Base-by-base conservation (phyloP, 495 filamentous ascomycete genomes). In the Tetracladium setigerum region DNA sequence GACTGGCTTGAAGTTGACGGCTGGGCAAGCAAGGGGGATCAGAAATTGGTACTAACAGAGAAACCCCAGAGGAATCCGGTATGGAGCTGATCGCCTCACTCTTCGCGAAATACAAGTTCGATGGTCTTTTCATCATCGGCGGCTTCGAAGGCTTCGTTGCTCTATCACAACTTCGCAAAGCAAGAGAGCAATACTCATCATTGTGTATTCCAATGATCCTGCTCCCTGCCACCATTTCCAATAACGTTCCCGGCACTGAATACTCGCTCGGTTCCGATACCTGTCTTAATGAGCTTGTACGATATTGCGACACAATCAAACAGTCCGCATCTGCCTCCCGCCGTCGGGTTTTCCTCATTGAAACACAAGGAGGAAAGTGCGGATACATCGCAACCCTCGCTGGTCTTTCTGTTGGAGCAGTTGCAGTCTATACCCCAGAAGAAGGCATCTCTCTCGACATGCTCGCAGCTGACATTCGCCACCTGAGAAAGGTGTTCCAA, bases 141-240 rank as follows among this genome's bases (percentile, higher is more conserved):
- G 94, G 94, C 2, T 99, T 99, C 55, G 94, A 99, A 67, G 94
- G 89, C 9, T 99, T 91, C 72, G 94, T 92, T 42, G 83, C 94
- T 1, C 74, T 96, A 38, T 84, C 83, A 32, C 82, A 97, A 64
- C 73, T 99, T 33, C 80, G 91, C 47, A 76, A 84, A 65, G 90
- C 84, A 3, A 74, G 89, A 44, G 74, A 79, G 9, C 70, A 85
- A 41, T 95, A 84, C 63, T 76, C 83, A 9, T 81, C 87, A 5
- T 86, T 99, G 54, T 86, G 86, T 62, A 97, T 99, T 53, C 94
- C 94, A 40, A 89, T 97, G 78, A 77, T 82, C 17, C 74, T 95
- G 18, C 72, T 97, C 12, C 94, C 94, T 14, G 94, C 94, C n/a
- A 99, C 94, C 19, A 89, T 99, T 61, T 90, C 84, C 56, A 97